Conservation (phyloP, 495 filamentous ascomycete species). For the Aspergillus taichungensis region DNA sequence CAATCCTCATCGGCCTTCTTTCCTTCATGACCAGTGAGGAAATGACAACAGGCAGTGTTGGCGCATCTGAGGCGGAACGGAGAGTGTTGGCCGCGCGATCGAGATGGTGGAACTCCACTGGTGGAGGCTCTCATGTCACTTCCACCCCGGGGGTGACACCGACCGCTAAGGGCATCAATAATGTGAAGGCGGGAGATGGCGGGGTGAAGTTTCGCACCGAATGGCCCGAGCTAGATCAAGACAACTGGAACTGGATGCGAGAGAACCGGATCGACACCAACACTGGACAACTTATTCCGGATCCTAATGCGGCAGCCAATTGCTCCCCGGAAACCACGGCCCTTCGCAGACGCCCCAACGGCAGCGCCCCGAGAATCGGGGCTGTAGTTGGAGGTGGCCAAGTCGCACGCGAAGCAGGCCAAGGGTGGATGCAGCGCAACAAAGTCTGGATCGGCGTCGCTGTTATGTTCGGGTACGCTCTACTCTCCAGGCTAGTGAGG, state of each 20-base stretch:
- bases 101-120: constrained; percentile 95
- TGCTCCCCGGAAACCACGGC: constrained; percentile 59
- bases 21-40: constrained; percentile 98
- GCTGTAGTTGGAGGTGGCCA: constrained; percentile 70
- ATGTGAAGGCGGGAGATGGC: constrained; percentile 77
- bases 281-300: constrained; percentile 54
- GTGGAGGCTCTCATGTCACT: constrained; percentile 68
- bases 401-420: constrained; percentile 65
- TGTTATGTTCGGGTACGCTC: constrained; percentile 66
- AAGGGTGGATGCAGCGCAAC: constrained; percentile 71
- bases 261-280: constrained; percentile 70
- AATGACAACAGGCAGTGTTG: constrained; percentile 95
- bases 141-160: constrained; percentile 36
- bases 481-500: constrained; percentile 65
- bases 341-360: constrained; percentile 54
- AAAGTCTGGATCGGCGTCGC: constrained; percentile 61
- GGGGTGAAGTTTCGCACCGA: constrained; percentile 81
- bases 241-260: constrained; percentile 92
- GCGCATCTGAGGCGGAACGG: constrained; percentile 68
- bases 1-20: constrained; percentile 87
- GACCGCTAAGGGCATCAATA: constrained; percentile 50
- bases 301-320: constrained; percentile 29
- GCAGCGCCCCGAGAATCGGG: constrained; percentile 62
- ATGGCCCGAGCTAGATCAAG: constrained; percentile 83
- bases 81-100: constrained; percentile 68